Evolutionary conservation across 2,329 filamentous ascomycete genomes (phyloP).

Genomic region (Metarhizium brunneum): DNA sequence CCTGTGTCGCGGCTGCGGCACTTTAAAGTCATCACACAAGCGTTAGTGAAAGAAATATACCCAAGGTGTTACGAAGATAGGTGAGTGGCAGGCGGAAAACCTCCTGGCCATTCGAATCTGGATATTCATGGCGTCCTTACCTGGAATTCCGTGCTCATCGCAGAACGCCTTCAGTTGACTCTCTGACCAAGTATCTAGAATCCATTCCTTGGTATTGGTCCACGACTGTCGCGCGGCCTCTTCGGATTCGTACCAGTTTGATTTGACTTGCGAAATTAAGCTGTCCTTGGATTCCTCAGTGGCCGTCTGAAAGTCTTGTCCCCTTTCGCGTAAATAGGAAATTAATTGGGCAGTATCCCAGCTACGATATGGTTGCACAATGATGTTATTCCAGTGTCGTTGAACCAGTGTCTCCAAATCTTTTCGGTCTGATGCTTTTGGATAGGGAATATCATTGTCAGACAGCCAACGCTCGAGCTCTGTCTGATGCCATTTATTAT

Average conservation of each 20-base stretch:
- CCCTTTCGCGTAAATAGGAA: slow-evolving; percentile 61
- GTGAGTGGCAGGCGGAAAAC: no score
- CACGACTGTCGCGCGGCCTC: slow-evolving; percentile 68
- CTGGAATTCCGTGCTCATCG: slow-evolving; percentile 76
- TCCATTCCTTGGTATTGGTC: slow-evolving; percentile 72
- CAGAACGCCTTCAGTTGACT: slow-evolving; percentile 90
- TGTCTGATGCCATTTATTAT: slow-evolving; percentile 98
- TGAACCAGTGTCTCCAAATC: slow-evolving; percentile 88
- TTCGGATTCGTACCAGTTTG: slow-evolving; percentile 68
- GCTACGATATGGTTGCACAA: slow-evolving; percentile 64
- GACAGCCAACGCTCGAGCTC: slow-evolving; percentile 96
- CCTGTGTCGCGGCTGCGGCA: slow-evolving; percentile 77
- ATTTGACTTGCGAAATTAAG: slow-evolving; percentile 60
- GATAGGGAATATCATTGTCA: slow-evolving; percentile 84
- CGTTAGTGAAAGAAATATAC: background rate
- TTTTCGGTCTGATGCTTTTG: slow-evolving; percentile 83
- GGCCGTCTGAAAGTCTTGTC: slow-evolving; percentile 57
- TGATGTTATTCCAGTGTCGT: slow-evolving; percentile 76
- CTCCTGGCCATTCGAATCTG: background rate
- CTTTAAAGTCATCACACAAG: slow-evolving; percentile 22
- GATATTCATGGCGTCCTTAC: slow-evolving; percentile 22
- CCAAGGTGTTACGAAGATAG: no score
- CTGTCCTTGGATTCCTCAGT: slow-evolving; percentile 60
- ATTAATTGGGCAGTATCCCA: slow-evolving; percentile 66
- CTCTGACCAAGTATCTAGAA: slow-evolving; percentile 91